These are phyloP conservation scores for Leccinellum albellum DNA, from an alignment of 768 basidiomycete species.

Conservation along the genomic window DNA sequence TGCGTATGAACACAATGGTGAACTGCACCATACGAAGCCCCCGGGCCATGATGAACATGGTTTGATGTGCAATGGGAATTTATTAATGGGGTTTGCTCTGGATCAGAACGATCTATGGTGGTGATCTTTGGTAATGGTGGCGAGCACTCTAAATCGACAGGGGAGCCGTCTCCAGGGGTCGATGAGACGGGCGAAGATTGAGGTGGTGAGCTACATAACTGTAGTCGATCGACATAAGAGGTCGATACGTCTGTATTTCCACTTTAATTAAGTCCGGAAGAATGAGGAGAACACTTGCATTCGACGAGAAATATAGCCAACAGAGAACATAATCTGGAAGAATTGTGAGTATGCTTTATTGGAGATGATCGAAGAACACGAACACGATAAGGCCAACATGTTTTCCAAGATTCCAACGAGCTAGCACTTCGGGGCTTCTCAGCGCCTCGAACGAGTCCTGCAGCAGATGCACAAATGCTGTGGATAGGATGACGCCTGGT, in stretches of 20 bases:
- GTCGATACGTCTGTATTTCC: slow-evolving; percentile 61
- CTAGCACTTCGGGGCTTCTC: slow-evolving; percentile 41
- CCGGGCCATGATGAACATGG: neutral
- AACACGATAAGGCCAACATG: slow-evolving; percentile 75
- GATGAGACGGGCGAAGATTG: slow-evolving; percentile 31
- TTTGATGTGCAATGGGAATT: neutral
- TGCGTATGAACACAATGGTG: slow-evolving; percentile 1
- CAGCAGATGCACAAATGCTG: slow-evolving; percentile 77
- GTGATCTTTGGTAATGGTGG: slow-evolving; percentile 2
- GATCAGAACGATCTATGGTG: neutral
- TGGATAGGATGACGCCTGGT: slow-evolving; percentile 75
- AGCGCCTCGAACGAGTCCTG: slow-evolving; percentile 72
- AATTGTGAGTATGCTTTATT: neutral
- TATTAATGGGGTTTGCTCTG: slow-evolving; percentile 20
- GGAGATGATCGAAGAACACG: slow-evolving; percentile 26
- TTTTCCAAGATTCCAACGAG: slow-evolving; percentile 47
- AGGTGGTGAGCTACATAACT: slow-evolving; percentile 55
- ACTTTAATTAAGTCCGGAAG: neutral
- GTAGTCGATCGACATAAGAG: slow-evolving; percentile 67
- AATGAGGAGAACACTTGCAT: slow-evolving; percentile 46
- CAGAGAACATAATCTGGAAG: slow-evolving; percentile 56
- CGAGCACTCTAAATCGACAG: slow-evolving; percentile 3
- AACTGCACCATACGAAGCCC: slow-evolving; percentile 21
- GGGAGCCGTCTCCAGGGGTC: slow-evolving; percentile 26
- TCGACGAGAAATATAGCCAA: slow-evolving; percentile 74